These are phyloP conservation scores for Metschnikowia amazonensis DNA, from an alignment of 805 yeast species.

Conservation along the genomic window DNA sequence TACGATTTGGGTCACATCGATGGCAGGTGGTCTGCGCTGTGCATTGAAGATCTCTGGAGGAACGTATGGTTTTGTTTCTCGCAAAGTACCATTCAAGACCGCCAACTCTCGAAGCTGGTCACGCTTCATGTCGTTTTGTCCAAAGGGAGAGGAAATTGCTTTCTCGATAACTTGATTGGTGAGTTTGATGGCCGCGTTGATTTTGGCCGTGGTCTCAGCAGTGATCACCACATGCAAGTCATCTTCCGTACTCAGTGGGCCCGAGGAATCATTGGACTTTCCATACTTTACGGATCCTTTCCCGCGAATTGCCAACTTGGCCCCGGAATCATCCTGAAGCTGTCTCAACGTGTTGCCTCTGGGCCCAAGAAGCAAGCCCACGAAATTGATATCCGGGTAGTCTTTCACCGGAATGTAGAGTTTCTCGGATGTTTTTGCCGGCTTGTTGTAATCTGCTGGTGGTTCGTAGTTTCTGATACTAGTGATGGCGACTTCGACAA, in stretches of 20 bases:
- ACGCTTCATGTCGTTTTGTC: constrained; percentile 86
- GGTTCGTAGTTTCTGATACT: constrained; percentile 73
- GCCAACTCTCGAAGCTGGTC: constrained; percentile 92
- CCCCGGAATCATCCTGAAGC: constrained; percentile 82
- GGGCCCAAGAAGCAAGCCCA: constrained; percentile 89
- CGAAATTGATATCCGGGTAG: constrained; percentile 88
- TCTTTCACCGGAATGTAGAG: constrained; percentile 79
- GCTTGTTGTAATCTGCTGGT: constrained; percentile 75
- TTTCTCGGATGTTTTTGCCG: constrained; percentile 68
- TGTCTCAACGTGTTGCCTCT: constrained; percentile 86
- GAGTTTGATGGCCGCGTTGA: constrained; percentile 68
- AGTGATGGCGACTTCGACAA: constrained; percentile 72
- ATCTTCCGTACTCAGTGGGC: constrained; percentile 40
- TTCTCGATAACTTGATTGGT: constrained; percentile 74
- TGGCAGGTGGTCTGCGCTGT: constrained; percentile 23
- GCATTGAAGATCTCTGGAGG: constrained; percentile 37
- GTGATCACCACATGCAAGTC: constrained; percentile 86
- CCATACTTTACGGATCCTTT: constrained; percentile 96
- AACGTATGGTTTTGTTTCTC: constrained; percentile 66
- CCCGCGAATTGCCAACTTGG: constrained; percentile 87
- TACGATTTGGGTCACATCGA: constrained; percentile 51
- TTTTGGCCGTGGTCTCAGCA: constrained; percentile 74
- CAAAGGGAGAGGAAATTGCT: constrained; percentile 87
- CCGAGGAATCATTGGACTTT: constrained; percentile 34
- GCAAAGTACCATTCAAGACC: constrained; percentile 85